These are phyloP conservation scores for Neckera pumila DNA, from an alignment of 225 moss, liverwort and hornwort genomes.

Conservation along the genomic window DNA sequence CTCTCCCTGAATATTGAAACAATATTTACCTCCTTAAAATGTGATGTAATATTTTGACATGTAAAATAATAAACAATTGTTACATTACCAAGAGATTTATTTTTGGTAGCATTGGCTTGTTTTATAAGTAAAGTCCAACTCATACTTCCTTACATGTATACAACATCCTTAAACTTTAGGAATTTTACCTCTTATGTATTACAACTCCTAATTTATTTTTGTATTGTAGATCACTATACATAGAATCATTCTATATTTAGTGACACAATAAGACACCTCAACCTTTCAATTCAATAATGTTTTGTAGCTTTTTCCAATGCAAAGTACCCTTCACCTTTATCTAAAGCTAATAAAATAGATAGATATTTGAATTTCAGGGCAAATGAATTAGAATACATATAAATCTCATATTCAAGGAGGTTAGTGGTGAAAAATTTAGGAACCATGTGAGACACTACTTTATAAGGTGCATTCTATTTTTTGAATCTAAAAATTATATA, in stretches of 20 bases:
- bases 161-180: neutral
- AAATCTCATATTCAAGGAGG: neutral
- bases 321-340: neutral
- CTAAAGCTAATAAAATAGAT: neutral
- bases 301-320: neutral
- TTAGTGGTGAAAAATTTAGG: neutral
- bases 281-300: neutral
- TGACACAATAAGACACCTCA: neutral
- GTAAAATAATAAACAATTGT: neutral
- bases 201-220: neutral
- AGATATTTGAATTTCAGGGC: fast-evolving
- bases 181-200: neutral
- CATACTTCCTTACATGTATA: neutral
- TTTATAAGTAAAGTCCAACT: neutral
- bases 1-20: neutral
- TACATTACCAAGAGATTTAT: fast-evolving
- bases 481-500: neutral
- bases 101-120: neutral
- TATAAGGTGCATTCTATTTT: neutral
- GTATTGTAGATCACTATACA: neutral
- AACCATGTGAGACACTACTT: neutral
- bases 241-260: neutral
- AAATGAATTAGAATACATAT: neutral
- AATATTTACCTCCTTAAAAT: neutral
- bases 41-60: neutral